phyloP scores from a whole-genome alignment of 164 flowering plant species.

The Stephania yunnanensis region DNA sequence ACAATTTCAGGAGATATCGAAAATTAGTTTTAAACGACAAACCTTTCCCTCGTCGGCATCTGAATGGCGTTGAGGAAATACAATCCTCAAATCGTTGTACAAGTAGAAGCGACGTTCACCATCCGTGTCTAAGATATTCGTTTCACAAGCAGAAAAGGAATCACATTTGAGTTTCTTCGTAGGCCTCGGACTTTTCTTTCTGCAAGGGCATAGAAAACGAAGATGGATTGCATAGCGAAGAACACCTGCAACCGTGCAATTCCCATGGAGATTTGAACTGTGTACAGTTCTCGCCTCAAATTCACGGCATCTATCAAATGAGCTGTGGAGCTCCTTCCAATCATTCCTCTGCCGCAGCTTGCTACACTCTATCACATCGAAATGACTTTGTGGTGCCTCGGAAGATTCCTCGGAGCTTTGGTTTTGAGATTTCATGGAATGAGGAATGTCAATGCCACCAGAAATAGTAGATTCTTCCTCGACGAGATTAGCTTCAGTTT shows the following conservation, averaged over 20 bases:
- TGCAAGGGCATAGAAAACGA: constrained; percentile 64
- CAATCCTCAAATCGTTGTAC: constrained; percentile 78
- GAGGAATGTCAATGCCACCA: constrained; percentile 9
- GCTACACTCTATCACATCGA: neutral
- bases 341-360: constrained; percentile 12
- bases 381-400: constrained; percentile 1
- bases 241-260: constrained; percentile 45
- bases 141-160: constrained; percentile 37
- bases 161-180: constrained; percentile 58
- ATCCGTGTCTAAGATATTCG: constrained; percentile 22
- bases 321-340: constrained; percentile 14
- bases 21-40: constrained; percentile 7
- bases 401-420: constrained; percentile 1
- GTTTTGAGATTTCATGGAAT: constrained; percentile 14
- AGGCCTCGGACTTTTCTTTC: constrained; percentile 46
- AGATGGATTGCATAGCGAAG: constrained; percentile 92
- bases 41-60: constrained; percentile 98
- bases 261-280: constrained; percentile 44
- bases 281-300: constrained; percentile 31
- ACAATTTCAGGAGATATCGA: constrained; percentile 9
- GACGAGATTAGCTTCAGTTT: constrained; percentile 8
- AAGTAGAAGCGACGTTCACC: constrained; percentile 75
- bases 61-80: constrained; percentile 92
- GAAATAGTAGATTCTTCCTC: constrained; percentile 12
- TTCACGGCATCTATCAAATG: constrained; percentile 23